phyloP scores from a whole-genome alignment of 2,329 filamentous ascomycete species.

The Akanthomyces muscarius region DNA sequence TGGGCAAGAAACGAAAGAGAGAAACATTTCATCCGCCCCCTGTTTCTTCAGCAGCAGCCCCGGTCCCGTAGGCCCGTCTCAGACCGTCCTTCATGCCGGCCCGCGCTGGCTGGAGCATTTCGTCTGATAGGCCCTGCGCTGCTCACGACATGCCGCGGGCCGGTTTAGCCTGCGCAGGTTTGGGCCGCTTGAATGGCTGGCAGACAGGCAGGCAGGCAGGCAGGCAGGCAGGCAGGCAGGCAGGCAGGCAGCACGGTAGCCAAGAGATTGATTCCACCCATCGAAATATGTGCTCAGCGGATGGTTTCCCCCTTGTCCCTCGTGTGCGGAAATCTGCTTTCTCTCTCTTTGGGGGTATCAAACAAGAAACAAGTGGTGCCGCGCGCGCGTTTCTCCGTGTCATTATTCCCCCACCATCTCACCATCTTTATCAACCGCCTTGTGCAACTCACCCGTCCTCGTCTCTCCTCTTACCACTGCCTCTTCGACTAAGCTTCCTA shows the following conservation, averaged over 20 bases:
- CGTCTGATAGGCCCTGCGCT: slow-evolving; percentile 5
- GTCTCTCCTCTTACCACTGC: too few species aligned
- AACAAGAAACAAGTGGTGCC: not conserved
- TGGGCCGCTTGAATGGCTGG: too few species aligned
- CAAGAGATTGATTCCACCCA: not conserved
- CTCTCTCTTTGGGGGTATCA: not conserved
- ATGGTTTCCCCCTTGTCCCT: not conserved
- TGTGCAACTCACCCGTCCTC: not conserved
- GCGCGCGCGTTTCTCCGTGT: not conserved
- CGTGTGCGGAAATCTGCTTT: not conserved
- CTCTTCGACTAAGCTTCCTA: not conserved
- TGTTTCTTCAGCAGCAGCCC: not conserved
- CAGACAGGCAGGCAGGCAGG: not conserved
- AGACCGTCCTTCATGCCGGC: not conserved
- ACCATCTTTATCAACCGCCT: not conserved
- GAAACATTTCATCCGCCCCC: not conserved
- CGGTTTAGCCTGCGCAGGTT: too few species aligned
- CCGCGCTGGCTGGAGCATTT: not conserved
- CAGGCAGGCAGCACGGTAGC: not conserved
- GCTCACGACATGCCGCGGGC: not conserved
- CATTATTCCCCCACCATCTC: not conserved
- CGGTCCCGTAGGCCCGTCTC: not conserved
- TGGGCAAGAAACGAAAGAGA: too few species aligned
- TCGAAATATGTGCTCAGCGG: not conserved
- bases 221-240: not conserved